Evolutionary conservation across 176 grass and related monocot species (phyloP).

Genomic region (Chrysopogon serrulatus): DNA sequence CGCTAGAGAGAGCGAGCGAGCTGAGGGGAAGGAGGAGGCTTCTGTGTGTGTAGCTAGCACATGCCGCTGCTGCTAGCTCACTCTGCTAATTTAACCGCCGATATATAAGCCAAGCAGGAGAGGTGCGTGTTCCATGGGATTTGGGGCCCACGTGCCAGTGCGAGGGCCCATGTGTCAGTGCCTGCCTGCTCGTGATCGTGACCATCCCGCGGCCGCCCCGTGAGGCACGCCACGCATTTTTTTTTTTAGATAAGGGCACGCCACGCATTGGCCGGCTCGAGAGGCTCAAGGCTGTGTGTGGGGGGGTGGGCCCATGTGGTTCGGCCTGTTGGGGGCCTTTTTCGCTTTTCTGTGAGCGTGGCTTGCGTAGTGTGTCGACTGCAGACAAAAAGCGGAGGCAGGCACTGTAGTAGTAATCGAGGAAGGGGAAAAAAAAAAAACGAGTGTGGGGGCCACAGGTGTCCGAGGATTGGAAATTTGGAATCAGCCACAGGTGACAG

Average conservation of each 20-base stretch:
- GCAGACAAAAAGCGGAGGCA: not conserved
- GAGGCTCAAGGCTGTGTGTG: no score
- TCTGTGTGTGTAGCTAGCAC: not conserved
- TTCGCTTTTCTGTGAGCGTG: not conserved
- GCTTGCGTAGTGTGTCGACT: not conserved
- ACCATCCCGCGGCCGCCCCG: no score
- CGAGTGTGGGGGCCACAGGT: not conserved
- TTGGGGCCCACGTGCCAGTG: not conserved
- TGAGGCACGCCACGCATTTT: not conserved
- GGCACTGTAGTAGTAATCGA: no score
- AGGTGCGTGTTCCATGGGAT: not conserved
- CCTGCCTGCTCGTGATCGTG: no score
- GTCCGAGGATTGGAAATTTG: not conserved
- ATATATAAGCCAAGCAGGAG: not conserved
- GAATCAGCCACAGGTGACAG: not conserved
- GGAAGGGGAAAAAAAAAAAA: no score
- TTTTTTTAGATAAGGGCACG: no score
- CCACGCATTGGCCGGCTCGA: not conserved
- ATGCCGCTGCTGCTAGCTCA: not conserved
- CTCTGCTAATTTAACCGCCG: not conserved
- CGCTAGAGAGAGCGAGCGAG: not conserved
- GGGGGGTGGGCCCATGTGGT: not conserved
- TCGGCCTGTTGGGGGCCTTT: not conserved
- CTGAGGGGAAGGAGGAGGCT: not conserved
- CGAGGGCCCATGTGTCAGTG: no score